A percentile compares a stretch with the other conserved stretches of the same genome.
Evolutionary conservation across 139 green algal genomes (phyloP).

Genomic region (Penium margaritaceum): DNA sequence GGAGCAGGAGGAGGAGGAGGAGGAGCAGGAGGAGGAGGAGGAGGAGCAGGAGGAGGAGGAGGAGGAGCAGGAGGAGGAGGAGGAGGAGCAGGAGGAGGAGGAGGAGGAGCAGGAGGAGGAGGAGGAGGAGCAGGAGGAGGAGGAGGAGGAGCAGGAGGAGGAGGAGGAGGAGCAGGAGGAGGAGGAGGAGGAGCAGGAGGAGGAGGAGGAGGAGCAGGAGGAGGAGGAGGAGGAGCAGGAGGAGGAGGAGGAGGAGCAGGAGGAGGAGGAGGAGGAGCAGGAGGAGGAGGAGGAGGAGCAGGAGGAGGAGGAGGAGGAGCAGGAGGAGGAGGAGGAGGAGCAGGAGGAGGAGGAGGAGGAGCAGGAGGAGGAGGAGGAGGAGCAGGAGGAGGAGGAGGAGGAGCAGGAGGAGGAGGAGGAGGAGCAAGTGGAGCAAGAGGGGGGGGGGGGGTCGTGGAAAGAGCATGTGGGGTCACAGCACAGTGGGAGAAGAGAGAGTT

Average conservation of each 20-base stretch:
- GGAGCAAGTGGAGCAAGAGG: too few relatives aligned
- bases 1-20: neutral
- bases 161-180: neutral
- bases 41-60: neutral
- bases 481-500: too few relatives aligned
- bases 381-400: neutral
- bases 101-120: neutral
- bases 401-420: neutral
- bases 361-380: neutral
- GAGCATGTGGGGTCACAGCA: too few relatives aligned
- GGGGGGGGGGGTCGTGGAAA: too few relatives aligned
- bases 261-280: neutral
- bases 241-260: neutral
- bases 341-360: neutral
- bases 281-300: neutral
- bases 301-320: neutral
- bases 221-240: neutral
- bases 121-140: neutral
- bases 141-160: neutral
- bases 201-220: neutral
- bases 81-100: neutral
- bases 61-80: neutral
- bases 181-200: neutral
- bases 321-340: conserved; percentile 2
- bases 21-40: neutral